A percentile compares a stretch with the other conserved stretches of the same genome.
phyloP scores from a whole-genome alignment of 1,139 yeast species.

The Scheffersomyces titani region DNA sequence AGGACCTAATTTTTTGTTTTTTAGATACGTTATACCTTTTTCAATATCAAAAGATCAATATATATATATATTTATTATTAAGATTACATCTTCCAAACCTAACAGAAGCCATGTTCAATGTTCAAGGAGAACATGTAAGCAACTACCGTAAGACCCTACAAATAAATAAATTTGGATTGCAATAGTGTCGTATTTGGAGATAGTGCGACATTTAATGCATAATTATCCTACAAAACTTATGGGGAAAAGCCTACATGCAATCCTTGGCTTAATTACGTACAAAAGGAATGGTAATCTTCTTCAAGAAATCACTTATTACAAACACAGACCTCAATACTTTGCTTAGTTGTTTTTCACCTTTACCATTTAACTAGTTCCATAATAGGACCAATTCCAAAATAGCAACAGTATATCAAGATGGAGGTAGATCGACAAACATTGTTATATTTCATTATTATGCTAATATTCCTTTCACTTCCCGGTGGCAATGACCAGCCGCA shows the following conservation, averaged over 20 bases:
- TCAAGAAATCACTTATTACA: neutral
- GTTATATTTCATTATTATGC: slow-evolving; percentile 38
- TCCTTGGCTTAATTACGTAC: neutral
- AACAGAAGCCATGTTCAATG: too few relatives aligned
- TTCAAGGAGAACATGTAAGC: too few relatives aligned
- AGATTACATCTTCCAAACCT: neutral
- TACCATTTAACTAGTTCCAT: too few relatives aligned
- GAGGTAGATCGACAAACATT: slow-evolving; percentile 42
- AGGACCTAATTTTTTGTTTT: neutral
- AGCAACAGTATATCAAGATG: slow-evolving; percentile 9
- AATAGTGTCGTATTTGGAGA: neutral
- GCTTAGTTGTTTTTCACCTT: too few relatives aligned
- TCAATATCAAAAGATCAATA: neutral
- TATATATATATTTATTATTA: neutral
- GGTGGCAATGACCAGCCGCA: slow-evolving; percentile 33
- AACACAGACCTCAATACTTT: too few relatives aligned
- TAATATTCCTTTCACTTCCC: slow-evolving; percentile 36
- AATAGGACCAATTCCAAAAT: neutral
- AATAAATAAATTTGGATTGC: neutral
- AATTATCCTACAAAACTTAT: neutral
- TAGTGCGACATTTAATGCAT: neutral
- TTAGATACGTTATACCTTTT: neutral
- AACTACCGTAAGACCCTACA: too few relatives aligned
- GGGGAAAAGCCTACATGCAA: neutral
- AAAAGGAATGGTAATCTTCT: neutral